phyloP scores from a whole-genome alignment of 108 stramenopile species.

The Fragilariopsis cylindrus region DNA sequence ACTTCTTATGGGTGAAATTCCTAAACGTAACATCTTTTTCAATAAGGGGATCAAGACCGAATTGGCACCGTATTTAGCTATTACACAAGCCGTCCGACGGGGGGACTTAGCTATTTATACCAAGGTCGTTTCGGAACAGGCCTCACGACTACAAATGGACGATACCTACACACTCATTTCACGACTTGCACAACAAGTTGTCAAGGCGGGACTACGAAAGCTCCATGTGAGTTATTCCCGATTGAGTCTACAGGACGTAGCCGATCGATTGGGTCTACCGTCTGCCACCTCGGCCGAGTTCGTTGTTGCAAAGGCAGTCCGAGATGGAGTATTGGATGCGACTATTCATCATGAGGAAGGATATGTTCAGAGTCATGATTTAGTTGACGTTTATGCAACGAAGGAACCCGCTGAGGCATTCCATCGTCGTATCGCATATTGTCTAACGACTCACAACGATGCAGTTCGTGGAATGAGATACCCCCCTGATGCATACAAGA shows the following conservation, averaged over 20 bases:
- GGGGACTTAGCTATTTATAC: conserved; percentile 92
- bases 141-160: conserved; percentile 74
- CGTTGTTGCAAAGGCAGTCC: conserved; percentile 96
- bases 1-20: conserved; percentile 97
- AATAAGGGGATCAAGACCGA: conserved; percentile 75
- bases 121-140: conserved; percentile 69
- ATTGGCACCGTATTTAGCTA: conserved; percentile 88
- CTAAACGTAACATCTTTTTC: conserved; percentile 91
- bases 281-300: conserved; percentile 90
- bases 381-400: conserved; percentile 95
- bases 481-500: conserved; percentile 95
- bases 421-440: conserved; percentile 96
- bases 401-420: conserved; percentile 97
- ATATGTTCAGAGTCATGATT: conserved; percentile 89
- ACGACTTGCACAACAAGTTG: conserved; percentile 95
- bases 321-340: conserved; percentile 99
- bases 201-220: conserved; percentile 96
- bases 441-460: conserved; percentile 98
- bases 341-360: conserved; percentile 94
- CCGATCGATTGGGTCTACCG: conserved; percentile 83
- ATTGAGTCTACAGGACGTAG: conserved; percentile 93
- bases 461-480: conserved; percentile 97
- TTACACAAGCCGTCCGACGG: conserved; percentile 94
- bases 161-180: conserved; percentile 91
- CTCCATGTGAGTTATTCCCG: conserved; percentile 89